Conservation (phyloP, 2,329 filamentous ascomycete genomes). For the Sarocladium kiliense region DNA sequence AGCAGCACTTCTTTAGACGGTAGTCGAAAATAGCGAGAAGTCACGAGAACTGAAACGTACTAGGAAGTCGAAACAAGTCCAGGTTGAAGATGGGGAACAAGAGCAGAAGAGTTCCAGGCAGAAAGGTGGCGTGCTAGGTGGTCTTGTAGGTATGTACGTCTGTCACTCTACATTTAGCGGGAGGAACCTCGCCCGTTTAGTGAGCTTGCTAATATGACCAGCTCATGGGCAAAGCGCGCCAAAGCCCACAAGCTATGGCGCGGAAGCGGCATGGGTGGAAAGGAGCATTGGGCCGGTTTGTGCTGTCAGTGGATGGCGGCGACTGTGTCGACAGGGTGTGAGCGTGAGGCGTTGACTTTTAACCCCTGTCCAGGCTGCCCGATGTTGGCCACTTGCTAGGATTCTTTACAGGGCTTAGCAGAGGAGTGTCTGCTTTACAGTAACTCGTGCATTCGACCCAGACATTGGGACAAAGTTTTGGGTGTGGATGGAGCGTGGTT, state of each 20-base stretch:
- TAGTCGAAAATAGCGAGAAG: background rate
- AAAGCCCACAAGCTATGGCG: background rate
- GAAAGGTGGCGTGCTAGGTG: background rate
- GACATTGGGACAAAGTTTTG: background rate
- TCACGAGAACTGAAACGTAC: background rate
- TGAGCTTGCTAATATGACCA: background rate
- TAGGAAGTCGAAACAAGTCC: background rate
- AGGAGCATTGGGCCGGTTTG: slow-evolving; percentile 4
- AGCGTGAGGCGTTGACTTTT: background rate
- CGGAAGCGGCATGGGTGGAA: background rate
- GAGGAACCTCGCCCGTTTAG: background rate
- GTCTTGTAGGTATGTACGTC: slow-evolving; percentile 2
- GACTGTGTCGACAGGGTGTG: background rate
- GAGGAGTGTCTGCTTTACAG: slow-evolving; percentile 4
- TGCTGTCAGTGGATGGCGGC: background rate
- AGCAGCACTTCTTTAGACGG: background rate
- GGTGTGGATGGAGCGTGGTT: background rate
- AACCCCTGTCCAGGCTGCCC: background rate
- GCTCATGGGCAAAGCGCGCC: background rate
- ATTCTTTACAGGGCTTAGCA: slow-evolving; percentile 2
- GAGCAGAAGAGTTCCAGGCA: background rate
- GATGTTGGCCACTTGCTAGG: slow-evolving; percentile 3
- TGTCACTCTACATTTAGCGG: background rate
- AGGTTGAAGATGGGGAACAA: background rate
- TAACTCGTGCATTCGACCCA: background rate